Base-by-base conservation (phyloP, 768 basidiomycete species). In the Chalciporus sphaerocephalus region DNA sequence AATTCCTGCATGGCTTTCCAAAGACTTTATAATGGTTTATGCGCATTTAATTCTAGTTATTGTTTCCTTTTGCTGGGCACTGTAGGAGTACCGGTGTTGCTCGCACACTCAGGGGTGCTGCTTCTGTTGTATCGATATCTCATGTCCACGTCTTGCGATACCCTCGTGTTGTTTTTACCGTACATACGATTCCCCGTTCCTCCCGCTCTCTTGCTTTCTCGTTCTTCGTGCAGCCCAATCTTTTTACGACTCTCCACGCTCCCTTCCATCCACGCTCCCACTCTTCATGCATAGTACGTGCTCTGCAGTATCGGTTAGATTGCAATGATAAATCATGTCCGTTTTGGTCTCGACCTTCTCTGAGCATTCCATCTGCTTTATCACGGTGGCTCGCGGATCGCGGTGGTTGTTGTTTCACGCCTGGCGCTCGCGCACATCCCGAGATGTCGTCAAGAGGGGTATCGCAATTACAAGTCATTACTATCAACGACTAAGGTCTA, bases 401-500 rank as follows among this genome's bases (percentile, higher is more conserved):
- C 3, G 20, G 12, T 15, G 18, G 40, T 12, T 18, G n/a, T n/a
- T n/a, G n/a, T n/a, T n/a, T n/a, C n/a, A n/a, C n/a, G n/a, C n/a
- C n/a, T n/a, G n/a, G n/a, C n/a, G n/a, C n/a, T n/a, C n/a, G n/a
- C n/a, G n/a, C n/a, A n/a, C n/a, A n/a, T 23, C 33, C n/a, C 12
- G 6, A 34, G 7, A 18, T 17, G 6, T 20, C 34, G 9, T 38
- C 20, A 6, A 23, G 17, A 20, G 23, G 33, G 46, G 36, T 49
- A 58, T 49, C 44, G 9, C 21, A 27, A 39, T 48, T 23, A 40
- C 21, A 21, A 32, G 39, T 35, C 13, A 55, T 38, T 20, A 40
- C 35, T 9, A 39, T 66, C 48, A 74, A 44, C 68, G 62, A 48
- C 65, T 64, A 39, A 73, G 60, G 54, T 75, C 73, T 35, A 72